Percentiles rank a stretch among this genome's conserved stretches.
phyloP scores from a whole-genome alignment of 2,329 filamentous ascomycete species.

The Trichoderma harzianum region DNA sequence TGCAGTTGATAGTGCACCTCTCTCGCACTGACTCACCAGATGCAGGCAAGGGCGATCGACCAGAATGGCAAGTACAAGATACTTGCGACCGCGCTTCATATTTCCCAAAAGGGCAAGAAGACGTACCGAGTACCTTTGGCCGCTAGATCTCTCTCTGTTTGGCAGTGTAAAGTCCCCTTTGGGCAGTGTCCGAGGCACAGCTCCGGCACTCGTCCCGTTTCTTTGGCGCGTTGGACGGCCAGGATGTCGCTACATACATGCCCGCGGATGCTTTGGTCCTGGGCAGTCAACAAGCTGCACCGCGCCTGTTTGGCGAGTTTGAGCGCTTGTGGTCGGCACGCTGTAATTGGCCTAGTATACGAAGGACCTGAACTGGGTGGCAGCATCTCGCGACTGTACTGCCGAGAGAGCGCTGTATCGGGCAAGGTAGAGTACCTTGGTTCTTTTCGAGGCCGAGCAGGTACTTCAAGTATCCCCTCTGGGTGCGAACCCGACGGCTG shows the following conservation, averaged over 20 bases:
- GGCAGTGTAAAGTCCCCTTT: not conserved
- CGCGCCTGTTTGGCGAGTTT: conserved; percentile 8
- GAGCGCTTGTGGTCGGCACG: not conserved
- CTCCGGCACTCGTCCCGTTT: not conserved
- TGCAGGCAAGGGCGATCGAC: conserved; percentile 6
- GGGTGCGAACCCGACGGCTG: not conserved
- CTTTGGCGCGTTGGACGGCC: not conserved
- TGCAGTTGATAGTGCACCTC: conserved; percentile 9
- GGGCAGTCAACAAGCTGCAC: not conserved
- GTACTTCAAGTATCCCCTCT: not conserved
- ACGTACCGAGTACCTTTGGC: conserved; percentile 5
- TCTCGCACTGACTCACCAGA: not conserved
- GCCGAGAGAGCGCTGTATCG: not conserved
- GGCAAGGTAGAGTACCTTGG: not conserved
- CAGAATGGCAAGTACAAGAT: conserved; percentile 10
- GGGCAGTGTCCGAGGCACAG: not conserved
- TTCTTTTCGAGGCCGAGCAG: not conserved
- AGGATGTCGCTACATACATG: not conserved
- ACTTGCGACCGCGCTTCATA: conserved; percentile 1
- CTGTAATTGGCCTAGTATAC: not conserved
- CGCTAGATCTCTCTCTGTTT: not conserved
- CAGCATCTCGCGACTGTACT: not conserved
- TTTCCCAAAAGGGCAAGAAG: conserved; percentile 6
- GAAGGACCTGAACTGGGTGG: not conserved
- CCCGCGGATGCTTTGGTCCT: not conserved